Evolutionary conservation across 768 basidiomycete species (phyloP).

Genomic region (Cystofilobasidium bisporidii): DNA sequence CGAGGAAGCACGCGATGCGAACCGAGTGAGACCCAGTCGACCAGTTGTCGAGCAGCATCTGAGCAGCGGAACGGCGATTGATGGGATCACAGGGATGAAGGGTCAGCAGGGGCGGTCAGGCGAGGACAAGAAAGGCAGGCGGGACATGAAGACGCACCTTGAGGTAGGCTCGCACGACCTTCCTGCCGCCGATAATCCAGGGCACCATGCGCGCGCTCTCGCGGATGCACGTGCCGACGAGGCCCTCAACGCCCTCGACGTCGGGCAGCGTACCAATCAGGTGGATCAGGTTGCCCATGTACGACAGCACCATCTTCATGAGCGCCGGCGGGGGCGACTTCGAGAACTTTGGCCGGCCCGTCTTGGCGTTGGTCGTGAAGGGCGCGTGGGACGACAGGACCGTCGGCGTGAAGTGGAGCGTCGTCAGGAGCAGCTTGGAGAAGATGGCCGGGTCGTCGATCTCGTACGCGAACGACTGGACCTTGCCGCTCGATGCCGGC

Average conservation of each 20-base stretch:
- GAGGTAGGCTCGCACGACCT: slow-evolving; percentile 72
- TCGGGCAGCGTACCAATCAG: slow-evolving; percentile 62
- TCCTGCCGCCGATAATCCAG: slow-evolving; percentile 73
- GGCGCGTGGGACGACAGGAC: slow-evolving; percentile 79
- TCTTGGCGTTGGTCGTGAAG: slow-evolving; percentile 59
- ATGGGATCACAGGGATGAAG: background rate
- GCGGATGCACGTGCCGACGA: slow-evolving; percentile 54
- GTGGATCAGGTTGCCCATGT: slow-evolving; percentile 76
- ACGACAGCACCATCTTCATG: slow-evolving; percentile 77
- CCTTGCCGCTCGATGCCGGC: slow-evolving; percentile 33
- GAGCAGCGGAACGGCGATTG: background rate
- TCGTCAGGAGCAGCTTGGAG: slow-evolving; percentile 77
- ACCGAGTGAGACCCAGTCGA: slow-evolving; percentile 65
- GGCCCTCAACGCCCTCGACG: slow-evolving; percentile 37
- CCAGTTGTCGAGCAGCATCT: slow-evolving; percentile 82
- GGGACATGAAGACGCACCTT: slow-evolving; percentile 50
- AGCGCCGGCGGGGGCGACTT: slow-evolving; percentile 70
- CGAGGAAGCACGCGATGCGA: slow-evolving; percentile 75
- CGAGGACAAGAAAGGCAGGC: too few relatives aligned
- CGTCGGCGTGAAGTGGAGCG: slow-evolving; percentile 81
- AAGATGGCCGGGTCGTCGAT: slow-evolving; percentile 85
- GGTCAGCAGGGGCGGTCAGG: background rate
- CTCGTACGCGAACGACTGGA: slow-evolving; percentile 58
- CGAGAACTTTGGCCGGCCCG: slow-evolving; percentile 81
- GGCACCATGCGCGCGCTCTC: slow-evolving; percentile 86